phyloP scores from a whole-genome alignment of 2,329 filamentous ascomycete species.

The Cercospora beticola region DNA sequence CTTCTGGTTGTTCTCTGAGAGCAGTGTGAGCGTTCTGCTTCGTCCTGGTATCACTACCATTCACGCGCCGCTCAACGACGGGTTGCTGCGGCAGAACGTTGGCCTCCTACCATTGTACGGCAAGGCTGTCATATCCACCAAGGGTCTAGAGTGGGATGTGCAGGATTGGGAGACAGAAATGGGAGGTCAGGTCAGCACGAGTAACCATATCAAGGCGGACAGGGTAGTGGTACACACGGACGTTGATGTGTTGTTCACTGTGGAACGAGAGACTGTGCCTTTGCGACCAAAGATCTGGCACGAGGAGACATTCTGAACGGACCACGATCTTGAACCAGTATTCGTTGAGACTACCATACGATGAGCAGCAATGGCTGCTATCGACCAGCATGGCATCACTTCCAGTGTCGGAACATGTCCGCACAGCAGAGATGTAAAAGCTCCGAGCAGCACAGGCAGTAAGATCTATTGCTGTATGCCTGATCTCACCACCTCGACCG shows the following conservation, averaged over 20 bases:
- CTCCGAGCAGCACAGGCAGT: neutral
- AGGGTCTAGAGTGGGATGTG: constrained; percentile 90
- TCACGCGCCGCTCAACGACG: constrained; percentile 53
- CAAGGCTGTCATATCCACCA: constrained; percentile 73
- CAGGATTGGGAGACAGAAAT: constrained; percentile 67
- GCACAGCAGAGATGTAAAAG: neutral
- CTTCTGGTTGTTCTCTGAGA: constrained; percentile 77
- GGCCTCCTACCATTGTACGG: constrained; percentile 83
- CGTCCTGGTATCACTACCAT: constrained; percentile 67
- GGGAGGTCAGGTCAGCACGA: constrained; percentile 51
- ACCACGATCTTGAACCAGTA: neutral
- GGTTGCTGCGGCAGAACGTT: constrained; percentile 71
- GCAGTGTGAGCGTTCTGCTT: constrained; percentile 81
- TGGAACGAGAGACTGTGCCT: constrained; percentile 37
- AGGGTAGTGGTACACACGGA: constrained; percentile 43
- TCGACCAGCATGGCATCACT: neutral
- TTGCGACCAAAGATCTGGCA: constrained; percentile 11
- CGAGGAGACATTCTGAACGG: constrained; percentile 1
- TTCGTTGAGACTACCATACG: neutral
- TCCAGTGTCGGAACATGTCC: neutral
- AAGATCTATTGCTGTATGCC: too few relatives aligned
- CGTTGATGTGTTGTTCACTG: constrained; percentile 49
- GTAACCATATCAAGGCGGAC: constrained; percentile 49
- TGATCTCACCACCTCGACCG: neutral
- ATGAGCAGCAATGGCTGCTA: neutral